Evolutionary conservation across 169 alveolate species (phyloP).

Genomic region (Cryptosporidium muris): DNA sequence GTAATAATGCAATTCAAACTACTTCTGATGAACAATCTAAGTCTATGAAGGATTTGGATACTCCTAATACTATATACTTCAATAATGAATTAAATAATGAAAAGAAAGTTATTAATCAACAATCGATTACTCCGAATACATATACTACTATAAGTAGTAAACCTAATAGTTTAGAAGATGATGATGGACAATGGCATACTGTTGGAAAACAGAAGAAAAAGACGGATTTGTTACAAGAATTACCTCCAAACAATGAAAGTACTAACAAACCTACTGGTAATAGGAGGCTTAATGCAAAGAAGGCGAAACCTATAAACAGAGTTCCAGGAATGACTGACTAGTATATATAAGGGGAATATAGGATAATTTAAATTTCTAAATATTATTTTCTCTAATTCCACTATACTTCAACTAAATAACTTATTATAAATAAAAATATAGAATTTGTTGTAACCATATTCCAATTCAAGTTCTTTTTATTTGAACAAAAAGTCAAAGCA

Average conservation of each 20-base stretch:
- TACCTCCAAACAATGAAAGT: no score
- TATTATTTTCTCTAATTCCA: background rate
- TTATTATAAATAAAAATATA: no score
- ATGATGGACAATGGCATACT: no score
- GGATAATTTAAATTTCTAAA: constrained; percentile 1
- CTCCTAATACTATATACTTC: constrained; percentile 24
- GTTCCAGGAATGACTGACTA: constrained; percentile 70
- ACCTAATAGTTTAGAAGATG: no score
- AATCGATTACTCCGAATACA: background rate
- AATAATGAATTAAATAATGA: constrained; percentile 50
- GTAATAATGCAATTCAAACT: background rate
- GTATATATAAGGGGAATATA: background rate
- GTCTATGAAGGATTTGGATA: constrained; percentile 1
- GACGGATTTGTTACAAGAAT: no score
- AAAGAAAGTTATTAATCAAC: background rate
- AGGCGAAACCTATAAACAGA: constrained; percentile 30
- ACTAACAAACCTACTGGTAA: no score
- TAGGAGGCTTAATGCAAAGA: background rate
- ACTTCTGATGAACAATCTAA: background rate
- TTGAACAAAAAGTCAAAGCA: no score
- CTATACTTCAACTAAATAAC: no score
- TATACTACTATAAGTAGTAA: background rate
- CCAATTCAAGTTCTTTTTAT: no score
- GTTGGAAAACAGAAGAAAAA: no score
- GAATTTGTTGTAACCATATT: no score